Conservation (phyloP, 2,329 filamentous ascomycete genomes). For the Alternaria hordeiaustralica region DNA sequence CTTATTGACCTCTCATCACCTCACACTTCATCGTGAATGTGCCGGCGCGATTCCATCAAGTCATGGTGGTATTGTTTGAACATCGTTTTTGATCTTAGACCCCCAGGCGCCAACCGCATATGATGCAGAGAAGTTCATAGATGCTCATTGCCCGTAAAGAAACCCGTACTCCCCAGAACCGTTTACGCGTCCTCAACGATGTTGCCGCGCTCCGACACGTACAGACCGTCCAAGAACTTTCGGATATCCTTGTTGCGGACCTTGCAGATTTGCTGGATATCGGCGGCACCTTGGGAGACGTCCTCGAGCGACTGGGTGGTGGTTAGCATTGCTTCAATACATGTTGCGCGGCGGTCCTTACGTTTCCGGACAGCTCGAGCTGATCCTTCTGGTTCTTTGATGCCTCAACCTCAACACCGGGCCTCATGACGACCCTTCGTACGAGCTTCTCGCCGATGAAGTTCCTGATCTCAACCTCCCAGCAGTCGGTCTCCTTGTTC, state of each 20-base stretch:
- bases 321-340: conserved; percentile 24
- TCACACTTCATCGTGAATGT: conserved; percentile 12
- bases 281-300: conserved; percentile 96
- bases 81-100: conserved; percentile 48
- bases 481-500: conserved; percentile 86
- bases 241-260: conserved; percentile 99
- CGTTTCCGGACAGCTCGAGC: conserved; percentile 88
- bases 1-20: conserved; percentile 11
- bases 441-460: conserved; percentile 90
- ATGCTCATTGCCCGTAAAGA: conserved; percentile 51
- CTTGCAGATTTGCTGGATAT: conserved; percentile 99
- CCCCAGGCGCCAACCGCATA: conserved; percentile 48
- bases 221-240: conserved; percentile 99
- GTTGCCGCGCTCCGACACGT: conserved; percentile 99
- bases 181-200: conserved; percentile 69
- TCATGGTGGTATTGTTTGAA: conserved; percentile 47
- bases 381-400: conserved; percentile 97
- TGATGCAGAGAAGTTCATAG: conserved; percentile 51
- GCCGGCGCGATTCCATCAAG: conserved; percentile 27
- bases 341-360: conserved; percentile 19
- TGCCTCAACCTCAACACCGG: conserved; percentile 87
- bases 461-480: conserved; percentile 95
- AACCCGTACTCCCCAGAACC: conserved; percentile 44
- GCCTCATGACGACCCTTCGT: conserved; percentile 85
- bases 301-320: conserved; percentile 74